Percentiles rank a stretch among this genome's conserved stretches.
These are phyloP conservation scores for Fonsecaea pugnacius DNA, from an alignment of 2,329 filamentous ascomycete species.

Conservation along the genomic window DNA sequence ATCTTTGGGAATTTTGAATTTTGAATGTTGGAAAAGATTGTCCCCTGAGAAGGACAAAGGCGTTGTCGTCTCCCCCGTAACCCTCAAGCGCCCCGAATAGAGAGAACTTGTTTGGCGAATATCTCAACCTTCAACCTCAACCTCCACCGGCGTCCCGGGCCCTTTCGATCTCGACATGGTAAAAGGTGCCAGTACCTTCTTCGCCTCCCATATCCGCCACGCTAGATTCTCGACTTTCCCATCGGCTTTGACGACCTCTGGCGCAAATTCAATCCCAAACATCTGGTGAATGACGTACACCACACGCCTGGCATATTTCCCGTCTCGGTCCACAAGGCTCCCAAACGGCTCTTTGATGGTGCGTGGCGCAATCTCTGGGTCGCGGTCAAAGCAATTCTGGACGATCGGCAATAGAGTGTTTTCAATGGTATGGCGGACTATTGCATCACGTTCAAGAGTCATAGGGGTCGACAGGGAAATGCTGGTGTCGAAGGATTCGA, in stretches of 20 bases:
- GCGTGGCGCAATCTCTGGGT: slow-evolving; percentile 85
- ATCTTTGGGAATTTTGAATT: not conserved
- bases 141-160: slow-evolving; percentile 60
- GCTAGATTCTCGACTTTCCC: slow-evolving; percentile 87
- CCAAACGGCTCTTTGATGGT: slow-evolving; percentile 82
- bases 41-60: not conserved
- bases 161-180: slow-evolving; percentile 71
- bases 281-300: slow-evolving; percentile 95
- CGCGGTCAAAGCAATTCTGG: slow-evolving; percentile 88
- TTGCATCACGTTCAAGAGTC: slow-evolving; percentile 56
- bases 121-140: slow-evolving; percentile 1
- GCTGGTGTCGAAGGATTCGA: slow-evolving; percentile 51
- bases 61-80: not conserved
- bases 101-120: not conserved
- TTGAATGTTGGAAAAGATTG: not conserved
- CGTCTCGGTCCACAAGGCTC: slow-evolving; percentile 78
- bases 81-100: not conserved
- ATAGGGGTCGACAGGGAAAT: slow-evolving; percentile 23
- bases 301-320: slow-evolving; percentile 85
- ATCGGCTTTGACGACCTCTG: slow-evolving; percentile 88
- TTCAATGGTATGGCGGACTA: slow-evolving; percentile 73
- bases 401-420: slow-evolving; percentile 78
- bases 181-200: slow-evolving; percentile 82
- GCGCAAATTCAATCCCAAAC: slow-evolving; percentile 94
- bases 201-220: slow-evolving; percentile 94